phyloP scores from a whole-genome alignment of 2,329 filamentous ascomycete species.

The Penicillium sp. region DNA sequence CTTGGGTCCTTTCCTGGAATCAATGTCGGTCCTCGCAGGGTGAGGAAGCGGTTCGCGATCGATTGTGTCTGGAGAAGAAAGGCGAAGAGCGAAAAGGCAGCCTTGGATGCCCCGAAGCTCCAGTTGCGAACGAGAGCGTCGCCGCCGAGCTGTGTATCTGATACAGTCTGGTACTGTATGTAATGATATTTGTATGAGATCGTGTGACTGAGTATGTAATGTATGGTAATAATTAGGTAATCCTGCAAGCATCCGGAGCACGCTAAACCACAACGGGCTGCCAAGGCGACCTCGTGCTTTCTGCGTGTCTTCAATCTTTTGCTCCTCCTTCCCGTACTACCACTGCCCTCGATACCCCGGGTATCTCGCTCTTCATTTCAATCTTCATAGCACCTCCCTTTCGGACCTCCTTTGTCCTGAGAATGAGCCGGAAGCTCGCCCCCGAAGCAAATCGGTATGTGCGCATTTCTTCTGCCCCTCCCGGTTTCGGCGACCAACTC shows the following conservation, averaged over 20 bases:
- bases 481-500: slow-evolving; percentile 3
- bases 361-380: slow-evolving; percentile 24
- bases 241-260: background rate
- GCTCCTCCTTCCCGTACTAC: slow-evolving; percentile 20
- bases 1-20: background rate
- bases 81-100: background rate
- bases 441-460: slow-evolving; percentile 97
- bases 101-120: slow-evolving; percentile 10
- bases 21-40: slow-evolving; percentile 1
- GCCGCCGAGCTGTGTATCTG: slow-evolving; percentile 11
- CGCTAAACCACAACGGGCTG: slow-evolving; percentile 19
- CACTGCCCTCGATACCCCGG: slow-evolving; percentile 23
- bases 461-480: slow-evolving; percentile 30
- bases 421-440: slow-evolving; percentile 72
- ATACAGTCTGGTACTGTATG: slow-evolving; percentile 8
- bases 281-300: slow-evolving; percentile 30
- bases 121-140: slow-evolving; percentile 21
- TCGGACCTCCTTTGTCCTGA: slow-evolving; percentile 26
- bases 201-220: slow-evolving; percentile 2
- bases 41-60: slow-evolving; percentile 5
- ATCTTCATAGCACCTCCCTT: slow-evolving; percentile 18
- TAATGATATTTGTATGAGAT: background rate
- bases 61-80: slow-evolving; percentile 7
- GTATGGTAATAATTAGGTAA: slow-evolving; percentile 15
- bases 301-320: slow-evolving; percentile 23